These are phyloP conservation scores for Conoideocrella luteorostrata DNA, from an alignment of 2,329 filamentous ascomycete genomes.

Conservation along the genomic window DNA sequence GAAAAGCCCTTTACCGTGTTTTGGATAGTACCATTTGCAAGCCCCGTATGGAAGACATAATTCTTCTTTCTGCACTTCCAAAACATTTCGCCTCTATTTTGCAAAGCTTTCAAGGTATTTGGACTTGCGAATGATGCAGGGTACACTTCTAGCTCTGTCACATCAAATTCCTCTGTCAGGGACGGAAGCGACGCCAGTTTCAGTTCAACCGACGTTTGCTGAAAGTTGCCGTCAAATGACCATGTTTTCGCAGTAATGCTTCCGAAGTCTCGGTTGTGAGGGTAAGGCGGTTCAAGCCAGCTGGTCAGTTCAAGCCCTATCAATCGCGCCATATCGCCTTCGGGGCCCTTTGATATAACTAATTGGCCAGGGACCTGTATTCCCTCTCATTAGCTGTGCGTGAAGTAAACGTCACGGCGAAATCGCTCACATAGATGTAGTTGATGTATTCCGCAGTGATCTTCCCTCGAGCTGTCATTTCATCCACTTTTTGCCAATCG, in stretches of 20 bases:
- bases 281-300: neutral
- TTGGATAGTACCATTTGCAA: neutral
- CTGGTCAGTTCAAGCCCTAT: neutral
- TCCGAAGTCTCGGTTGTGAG: neutral
- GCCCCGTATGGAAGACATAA: neutral
- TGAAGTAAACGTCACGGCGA: too few relatives aligned
- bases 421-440: neutral
- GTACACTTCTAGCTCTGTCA: neutral
- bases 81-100: neutral
- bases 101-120: neutral
- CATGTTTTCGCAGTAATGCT: neutral
- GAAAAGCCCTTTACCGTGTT: neutral
- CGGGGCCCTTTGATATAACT: neutral
- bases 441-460: neutral
- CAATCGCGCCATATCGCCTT: neutral
- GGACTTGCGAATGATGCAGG: neutral
- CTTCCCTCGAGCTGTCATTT: neutral
- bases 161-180: neutral
- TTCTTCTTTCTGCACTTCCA: neutral
- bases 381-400: too few relatives aligned
- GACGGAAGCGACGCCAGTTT: neutral
- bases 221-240: neutral
- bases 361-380: neutral
- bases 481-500: neutral
- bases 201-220: neutral